Evolutionary conservation across 345 rosid species (phyloP).

Genomic region (Noccaea bulbosa): DNA sequence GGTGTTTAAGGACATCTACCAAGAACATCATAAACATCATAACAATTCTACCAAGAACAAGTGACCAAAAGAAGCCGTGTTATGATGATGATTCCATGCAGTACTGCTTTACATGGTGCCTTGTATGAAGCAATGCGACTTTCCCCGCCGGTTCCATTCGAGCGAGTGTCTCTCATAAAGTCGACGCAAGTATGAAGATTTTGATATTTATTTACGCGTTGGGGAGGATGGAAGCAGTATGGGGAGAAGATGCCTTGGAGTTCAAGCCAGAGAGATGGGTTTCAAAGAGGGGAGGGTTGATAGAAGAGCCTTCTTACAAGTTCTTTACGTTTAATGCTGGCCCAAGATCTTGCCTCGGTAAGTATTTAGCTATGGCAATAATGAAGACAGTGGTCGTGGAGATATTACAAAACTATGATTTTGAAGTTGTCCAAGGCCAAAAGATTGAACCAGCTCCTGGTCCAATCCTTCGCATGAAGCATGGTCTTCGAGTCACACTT

Average conservation of each 20-base stretch:
- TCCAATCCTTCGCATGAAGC: not conserved
- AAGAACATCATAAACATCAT: too few species aligned
- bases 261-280: constrained; percentile 37
- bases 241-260: constrained; percentile 33
- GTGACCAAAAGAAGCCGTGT: not conserved
- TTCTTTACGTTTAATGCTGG: not conserved
- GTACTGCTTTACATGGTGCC: constrained; percentile 32
- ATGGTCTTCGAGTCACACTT: not conserved
- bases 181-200: constrained; percentile 6
- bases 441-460: not conserved
- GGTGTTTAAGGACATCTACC: too few species aligned
- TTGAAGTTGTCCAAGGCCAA: constrained; percentile 9
- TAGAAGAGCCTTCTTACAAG: not conserved
- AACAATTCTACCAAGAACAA: not conserved
- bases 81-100: not conserved
- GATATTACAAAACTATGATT: not conserved
- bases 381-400: constrained; percentile 16
- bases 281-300: not conserved
- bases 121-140: constrained; percentile 39
- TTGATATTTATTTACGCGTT: constrained; percentile 26
- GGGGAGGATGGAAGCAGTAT: constrained; percentile 36
- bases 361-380: not conserved
- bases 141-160: constrained; percentile 33
- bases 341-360: constrained; percentile 11
- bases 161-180: constrained; percentile 22